Conservation (phyloP, 2,329 filamentous ascomycete species). For the Colletotrichum tropicale region DNA sequence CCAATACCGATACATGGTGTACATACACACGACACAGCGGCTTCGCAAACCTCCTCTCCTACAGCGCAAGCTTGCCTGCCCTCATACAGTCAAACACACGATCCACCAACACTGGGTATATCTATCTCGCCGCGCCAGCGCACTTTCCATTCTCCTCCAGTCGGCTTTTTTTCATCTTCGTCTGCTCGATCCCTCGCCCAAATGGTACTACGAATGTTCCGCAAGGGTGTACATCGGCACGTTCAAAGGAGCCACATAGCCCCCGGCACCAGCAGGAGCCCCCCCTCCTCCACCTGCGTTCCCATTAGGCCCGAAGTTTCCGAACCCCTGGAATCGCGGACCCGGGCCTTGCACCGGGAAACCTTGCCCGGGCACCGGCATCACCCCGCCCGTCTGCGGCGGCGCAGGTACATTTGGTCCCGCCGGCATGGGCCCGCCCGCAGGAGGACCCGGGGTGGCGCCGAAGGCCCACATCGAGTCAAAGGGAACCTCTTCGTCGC, state of each 20-base stretch:
- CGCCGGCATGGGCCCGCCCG: not conserved
- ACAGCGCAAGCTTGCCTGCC: not conserved
- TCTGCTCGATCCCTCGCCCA: not conserved
- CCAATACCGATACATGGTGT: not conserved
- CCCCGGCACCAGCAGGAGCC: not conserved
- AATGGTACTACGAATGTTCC: conserved; percentile 7
- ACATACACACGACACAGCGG: not conserved
- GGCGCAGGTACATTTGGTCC: not conserved
- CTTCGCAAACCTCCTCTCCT: not conserved
- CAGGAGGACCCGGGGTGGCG: not conserved
- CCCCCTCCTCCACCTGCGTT: not conserved
- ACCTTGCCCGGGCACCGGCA: not conserved
- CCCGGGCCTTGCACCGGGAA: not conserved
- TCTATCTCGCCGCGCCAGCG: not conserved
- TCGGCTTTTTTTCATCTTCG: not conserved
- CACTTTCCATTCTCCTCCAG: not conserved
- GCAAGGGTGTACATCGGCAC: conserved; percentile 14
- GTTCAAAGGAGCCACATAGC: not conserved
- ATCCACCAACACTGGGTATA: not conserved
- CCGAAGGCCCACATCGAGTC: conserved; percentile 37
- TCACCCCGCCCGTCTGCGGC: not conserved
- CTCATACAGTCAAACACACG: not conserved
- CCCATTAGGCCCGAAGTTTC: not conserved
- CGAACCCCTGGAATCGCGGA: not conserved
- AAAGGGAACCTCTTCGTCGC: conserved; percentile 40